Conservation (phyloP, 495 filamentous ascomycete species). For the Tricharina praecox region DNA sequence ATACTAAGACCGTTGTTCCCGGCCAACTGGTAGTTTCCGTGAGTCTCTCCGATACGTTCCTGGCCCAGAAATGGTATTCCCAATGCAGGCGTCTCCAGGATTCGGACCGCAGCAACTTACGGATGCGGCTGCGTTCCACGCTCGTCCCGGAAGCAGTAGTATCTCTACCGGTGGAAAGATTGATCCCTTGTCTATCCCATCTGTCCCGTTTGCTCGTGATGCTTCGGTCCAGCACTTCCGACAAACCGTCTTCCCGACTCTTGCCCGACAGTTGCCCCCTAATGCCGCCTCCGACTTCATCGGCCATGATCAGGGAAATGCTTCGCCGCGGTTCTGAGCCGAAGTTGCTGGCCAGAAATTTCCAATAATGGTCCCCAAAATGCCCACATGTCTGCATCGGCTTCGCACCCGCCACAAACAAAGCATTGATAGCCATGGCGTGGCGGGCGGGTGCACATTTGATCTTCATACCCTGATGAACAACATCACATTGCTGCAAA, state of each 20-base stretch:
- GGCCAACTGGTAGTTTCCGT: too few relatives aligned
- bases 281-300: constrained; percentile 82
- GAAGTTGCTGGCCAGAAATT: too few relatives aligned
- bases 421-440: too few relatives aligned
- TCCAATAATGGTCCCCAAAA: too few relatives aligned
- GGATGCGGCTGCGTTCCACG: constrained; percentile 40
- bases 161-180: constrained; percentile 52
- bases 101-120: constrained; percentile 40
- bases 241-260: constrained; percentile 77
- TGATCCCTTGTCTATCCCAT: constrained; percentile 86
- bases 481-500: too few relatives aligned
- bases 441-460: too few relatives aligned
- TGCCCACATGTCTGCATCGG: too few relatives aligned
- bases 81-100: constrained; percentile 40
- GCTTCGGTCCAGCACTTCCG: constrained; percentile 65
- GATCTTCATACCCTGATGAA: too few relatives aligned
- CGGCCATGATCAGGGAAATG: constrained; percentile 86
- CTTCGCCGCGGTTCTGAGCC: constrained; percentile 90
- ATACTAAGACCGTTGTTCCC: too few relatives aligned
- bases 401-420: too few relatives aligned
- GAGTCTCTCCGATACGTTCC: too few relatives aligned
- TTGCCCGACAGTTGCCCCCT: constrained; percentile 78
- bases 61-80: too few relatives aligned
- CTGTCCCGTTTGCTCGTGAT: constrained; percentile 74
- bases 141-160: constrained; percentile 30